Evolutionary conservation across 2,329 filamentous ascomycete genomes (phyloP).

Genomic region (Lecanicillium sp.): DNA sequence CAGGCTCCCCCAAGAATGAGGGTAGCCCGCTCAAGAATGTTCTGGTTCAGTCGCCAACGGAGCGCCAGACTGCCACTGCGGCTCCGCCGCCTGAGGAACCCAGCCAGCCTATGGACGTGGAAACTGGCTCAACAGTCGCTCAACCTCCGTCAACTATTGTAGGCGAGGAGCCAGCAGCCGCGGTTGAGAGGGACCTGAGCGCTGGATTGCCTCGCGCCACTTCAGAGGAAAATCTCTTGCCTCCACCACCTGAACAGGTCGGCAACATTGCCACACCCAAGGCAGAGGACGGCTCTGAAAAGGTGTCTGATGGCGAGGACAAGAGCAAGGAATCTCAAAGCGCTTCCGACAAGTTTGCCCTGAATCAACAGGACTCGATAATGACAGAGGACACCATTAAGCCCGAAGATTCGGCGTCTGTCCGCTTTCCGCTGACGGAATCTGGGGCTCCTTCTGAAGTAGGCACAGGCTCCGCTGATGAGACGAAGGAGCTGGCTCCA

Average conservation of each 20-base stretch:
- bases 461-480: constrained; percentile 16
- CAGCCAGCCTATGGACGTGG: constrained; percentile 6
- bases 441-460: constrained; percentile 19
- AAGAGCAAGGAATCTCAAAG: constrained; percentile 16
- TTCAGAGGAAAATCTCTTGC: constrained; percentile 18
- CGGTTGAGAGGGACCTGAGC: constrained; percentile 17
- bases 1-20: constrained; percentile 29
- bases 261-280: constrained; percentile 30
- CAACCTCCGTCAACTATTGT: constrained; percentile 24
- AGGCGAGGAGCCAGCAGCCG: constrained; percentile 19
- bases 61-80: constrained; percentile 15
- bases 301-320: constrained; percentile 16
- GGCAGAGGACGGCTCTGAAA: constrained; percentile 17
- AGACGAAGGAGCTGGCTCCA: constrained; percentile 11
- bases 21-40: constrained; percentile 49
- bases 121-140: constrained; percentile 16
- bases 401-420: constrained; percentile 30
- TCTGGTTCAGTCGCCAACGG: constrained; percentile 37
- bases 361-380: constrained; percentile 22
- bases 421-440: constrained; percentile 20
- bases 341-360: constrained; percentile 13
- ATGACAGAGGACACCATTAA: constrained; percentile 30
- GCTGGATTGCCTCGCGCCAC: background rate
- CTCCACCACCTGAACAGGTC: constrained; percentile 30
- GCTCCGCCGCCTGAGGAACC: background rate